phyloP scores from a whole-genome alignment of 1,139 yeast genomes.

The Candida tetrigidarum region DNA sequence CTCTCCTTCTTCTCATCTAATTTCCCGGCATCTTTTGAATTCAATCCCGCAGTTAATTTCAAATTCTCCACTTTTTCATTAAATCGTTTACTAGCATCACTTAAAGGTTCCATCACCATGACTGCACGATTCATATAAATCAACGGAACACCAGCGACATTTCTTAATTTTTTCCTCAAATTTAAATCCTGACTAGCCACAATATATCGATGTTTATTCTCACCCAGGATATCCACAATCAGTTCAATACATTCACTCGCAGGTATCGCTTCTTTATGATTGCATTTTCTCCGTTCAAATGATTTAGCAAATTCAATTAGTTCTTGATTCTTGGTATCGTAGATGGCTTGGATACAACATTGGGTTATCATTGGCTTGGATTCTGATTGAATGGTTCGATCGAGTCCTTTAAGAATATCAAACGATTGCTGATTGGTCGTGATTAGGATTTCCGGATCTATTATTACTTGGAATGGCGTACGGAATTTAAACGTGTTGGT shows the following conservation, averaged over 20 bases:
- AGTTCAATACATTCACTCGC: slow-evolving; percentile 79
- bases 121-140: slow-evolving; percentile 88
- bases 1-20: slow-evolving; percentile 23
- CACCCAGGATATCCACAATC: slow-evolving; percentile 70
- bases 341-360: slow-evolving; percentile 89
- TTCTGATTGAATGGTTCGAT: slow-evolving; percentile 82
- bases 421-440: slow-evolving; percentile 66
- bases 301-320: slow-evolving; percentile 81
- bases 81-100: slow-evolving; percentile 65
- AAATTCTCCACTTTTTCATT: slow-evolving; percentile 60
- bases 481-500: slow-evolving; percentile 88
- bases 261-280: slow-evolving; percentile 55
- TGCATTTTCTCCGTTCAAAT: slow-evolving; percentile 75
- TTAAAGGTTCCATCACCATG: slow-evolving; percentile 94
- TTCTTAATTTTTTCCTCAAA: slow-evolving; percentile 68
- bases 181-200: slow-evolving; percentile 83
- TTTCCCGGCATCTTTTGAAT: slow-evolving; percentile 53
- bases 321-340: slow-evolving; percentile 66
- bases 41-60: slow-evolving; percentile 79
- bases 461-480: slow-evolving; percentile 88
- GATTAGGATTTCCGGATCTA: slow-evolving; percentile 78
- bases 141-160: slow-evolving; percentile 88
- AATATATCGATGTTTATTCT: slow-evolving; percentile 86
- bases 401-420: slow-evolving; percentile 76
- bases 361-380: slow-evolving; percentile 96